A percentile compares a stretch with the other conserved stretches of the same genome.
These are phyloP conservation scores for Nicotiana noctiflora DNA, from an alignment of 257 asterid genomes.

Conservation along the genomic window DNA sequence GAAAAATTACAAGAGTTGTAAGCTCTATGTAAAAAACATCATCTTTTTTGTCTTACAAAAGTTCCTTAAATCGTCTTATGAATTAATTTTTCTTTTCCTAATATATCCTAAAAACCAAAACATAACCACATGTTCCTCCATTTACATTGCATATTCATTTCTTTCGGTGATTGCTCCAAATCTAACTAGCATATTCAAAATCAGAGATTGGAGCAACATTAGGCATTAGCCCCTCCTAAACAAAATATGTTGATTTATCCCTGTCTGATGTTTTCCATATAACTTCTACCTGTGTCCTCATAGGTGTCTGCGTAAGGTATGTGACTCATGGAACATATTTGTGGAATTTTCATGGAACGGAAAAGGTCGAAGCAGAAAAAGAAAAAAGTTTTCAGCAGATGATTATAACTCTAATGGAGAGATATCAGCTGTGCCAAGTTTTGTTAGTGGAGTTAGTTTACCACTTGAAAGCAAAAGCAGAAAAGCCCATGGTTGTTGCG, in stretches of 20 bases:
- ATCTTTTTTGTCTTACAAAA: neutral
- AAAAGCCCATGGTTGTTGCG: constrained; percentile 9
- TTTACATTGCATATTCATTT: neutral
- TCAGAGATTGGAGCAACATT: neutral
- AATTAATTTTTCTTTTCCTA: neutral
- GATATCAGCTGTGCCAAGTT: constrained; percentile 2
- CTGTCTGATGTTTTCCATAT: neutral
- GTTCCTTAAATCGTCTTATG: neutral
- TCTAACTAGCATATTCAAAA: neutral
- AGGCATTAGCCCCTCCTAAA: neutral
- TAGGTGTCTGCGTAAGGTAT: constrained; percentile 67
- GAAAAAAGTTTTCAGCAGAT: constrained; percentile 29
- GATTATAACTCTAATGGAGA: constrained; percentile 15
- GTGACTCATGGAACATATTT: constrained; percentile 63
- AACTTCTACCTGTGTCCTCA: constrained; percentile 9
- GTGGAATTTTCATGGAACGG: constrained; percentile 46
- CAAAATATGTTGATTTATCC: neutral
- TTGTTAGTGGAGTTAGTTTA: constrained; percentile 11
- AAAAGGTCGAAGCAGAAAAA: constrained; percentile 32
- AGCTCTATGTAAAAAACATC: neutral
- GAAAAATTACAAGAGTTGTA: neutral
- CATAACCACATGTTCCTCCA: neutral
- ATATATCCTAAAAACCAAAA: neutral
- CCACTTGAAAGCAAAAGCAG: constrained; percentile 15
- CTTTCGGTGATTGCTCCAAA: neutral